Base-by-base conservation (phyloP, 2,329 filamentous ascomycete genomes). In the Chalaropsis ovoidea region DNA sequence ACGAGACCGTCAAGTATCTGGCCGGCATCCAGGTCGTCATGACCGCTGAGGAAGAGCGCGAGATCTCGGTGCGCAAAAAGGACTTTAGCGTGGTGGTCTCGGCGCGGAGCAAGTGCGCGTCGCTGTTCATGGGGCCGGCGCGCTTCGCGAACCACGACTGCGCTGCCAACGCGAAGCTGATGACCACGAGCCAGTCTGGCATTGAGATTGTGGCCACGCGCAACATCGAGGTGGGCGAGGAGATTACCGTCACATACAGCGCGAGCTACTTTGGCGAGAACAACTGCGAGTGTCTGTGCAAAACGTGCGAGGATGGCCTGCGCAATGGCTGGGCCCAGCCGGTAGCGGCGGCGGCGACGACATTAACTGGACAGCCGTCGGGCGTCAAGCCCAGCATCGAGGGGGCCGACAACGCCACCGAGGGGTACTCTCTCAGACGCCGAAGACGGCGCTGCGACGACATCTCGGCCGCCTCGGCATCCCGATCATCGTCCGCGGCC, bases 141-240 rank as follows among this genome's bases (percentile, higher is more conserved):
- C 86, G 94, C 62, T 97, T 99, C 74, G 91, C 94, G 31, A 99
- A 99, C 73, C 94, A 99, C 76, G 94, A 99, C 75, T 99, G 94
- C 76, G 83, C 88, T 70, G 90, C 94, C 41, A 99, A 97, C 77
- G 92, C 92, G 8, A 84, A 86, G 72, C 82, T 99, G 56, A 87
- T 89, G 70, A 96, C 90, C 43, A 88, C 85, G 43, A 90, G 91
- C 58, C 84, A 87, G 66, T 86, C 92, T 67, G 90, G 90, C 43
- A 96, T 99, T 78, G 89, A 95, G 72, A 92, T 99, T 66, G 84
- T 95, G 62, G 90, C 94, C 2, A 84, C 86, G 42, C 85, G 86
- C 69, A 82, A 92, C 67, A 97, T 99, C 68, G 83, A 87, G 11
- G 79, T 88, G 0, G 94, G 92, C 2, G 92, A 99, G 68, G 94